These are phyloP conservation scores for Tolypocladium ophioglossoides DNA, from an alignment of 2,329 filamentous ascomycete species.

Conservation along the genomic window DNA sequence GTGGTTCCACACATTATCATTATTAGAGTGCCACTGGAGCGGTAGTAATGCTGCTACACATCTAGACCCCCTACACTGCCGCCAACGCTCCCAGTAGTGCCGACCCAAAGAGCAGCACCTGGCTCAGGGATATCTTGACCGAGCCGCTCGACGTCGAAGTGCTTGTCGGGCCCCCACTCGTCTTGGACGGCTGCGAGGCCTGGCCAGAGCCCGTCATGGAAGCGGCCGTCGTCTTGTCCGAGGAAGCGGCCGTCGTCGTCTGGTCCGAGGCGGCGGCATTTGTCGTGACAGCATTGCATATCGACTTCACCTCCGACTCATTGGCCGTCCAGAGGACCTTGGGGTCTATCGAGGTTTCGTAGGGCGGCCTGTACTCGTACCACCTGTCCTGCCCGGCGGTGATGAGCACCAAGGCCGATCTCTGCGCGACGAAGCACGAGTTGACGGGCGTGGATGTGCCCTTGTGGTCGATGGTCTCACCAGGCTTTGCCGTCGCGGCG, in stretches of 20 bases:
- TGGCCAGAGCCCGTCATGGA: no score
- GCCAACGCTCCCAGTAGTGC: neutral
- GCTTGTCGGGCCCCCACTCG: neutral
- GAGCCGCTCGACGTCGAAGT: neutral
- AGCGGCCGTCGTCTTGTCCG: no score
- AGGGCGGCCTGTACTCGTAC: neutral
- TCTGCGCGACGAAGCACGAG: neutral
- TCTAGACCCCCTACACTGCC: neutral
- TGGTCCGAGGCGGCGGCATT: neutral
- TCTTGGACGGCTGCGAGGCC: neutral
- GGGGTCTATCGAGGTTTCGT: neutral
- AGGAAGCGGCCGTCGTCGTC: neutral
- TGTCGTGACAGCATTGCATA: neutral
- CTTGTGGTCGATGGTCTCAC: neutral
- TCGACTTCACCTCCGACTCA: neutral
- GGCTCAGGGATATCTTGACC: neutral
- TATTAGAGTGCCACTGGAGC: no score
- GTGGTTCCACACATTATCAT: no score
- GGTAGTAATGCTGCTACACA: no score
- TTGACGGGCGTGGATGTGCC: neutral
- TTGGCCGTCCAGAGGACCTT: neutral
- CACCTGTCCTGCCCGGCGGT: neutral
- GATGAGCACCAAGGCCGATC: neutral
- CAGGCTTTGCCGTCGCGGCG: neutral
- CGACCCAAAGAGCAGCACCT: neutral